Base-by-base conservation (phyloP, 2,329 filamentous ascomycete genomes). In the Diaporthe sp. region DNA sequence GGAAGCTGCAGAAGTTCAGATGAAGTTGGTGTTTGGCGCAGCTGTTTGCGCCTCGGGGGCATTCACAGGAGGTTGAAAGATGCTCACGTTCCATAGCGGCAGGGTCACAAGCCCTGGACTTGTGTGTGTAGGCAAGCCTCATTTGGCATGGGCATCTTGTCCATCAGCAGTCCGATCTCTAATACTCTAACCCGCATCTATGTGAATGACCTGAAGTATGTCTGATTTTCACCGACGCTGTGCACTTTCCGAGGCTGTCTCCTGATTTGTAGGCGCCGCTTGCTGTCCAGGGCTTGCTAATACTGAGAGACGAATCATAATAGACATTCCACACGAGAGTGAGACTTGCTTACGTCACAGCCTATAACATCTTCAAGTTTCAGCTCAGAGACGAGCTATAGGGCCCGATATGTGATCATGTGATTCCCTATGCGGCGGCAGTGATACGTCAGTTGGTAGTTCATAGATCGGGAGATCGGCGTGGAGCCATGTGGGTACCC, bases 301-400 rank as follows among this genome's bases (percentile, higher is more conserved):
- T 37, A n/a, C n/a, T n/a, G n/a, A n/a, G n/a, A n/a, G n/a, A n/a
- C n/a, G n/a, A n/a, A n/a, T n/a, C n/a, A n/a, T n/a, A n/a, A n/a
- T n/a, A n/a, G n/a, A n/a, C n/a, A n/a, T n/a, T n/a, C n/a, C n/a
- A n/a, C n/a, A n/a, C n/a, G n/a, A n/a, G n/a, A n/a, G n/a, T n/a
- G n/a, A n/a, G n/a, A n/a, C n/a, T 22, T 58, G 4, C 30, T 7
- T 22, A 58, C 19, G 22, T 8, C 2, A 17, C 17, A 7, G 8
- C 9, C 7, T 35, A 9, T 30, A 35, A 10, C 9, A 6, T 2
- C 15, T 13, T 10, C 35, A 6, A 37, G 35, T 37, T 13, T 13
- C 3, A 32, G 30, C 10, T n/a, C 2, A 0, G 7, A 37, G 1
- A 32, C 15, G 10, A 37, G 0, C n/a, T 25, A 15, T 6, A 51